Evolutionary conservation across 768 basidiomycete species (phyloP).

Genomic region (Russula olivacea): DNA sequence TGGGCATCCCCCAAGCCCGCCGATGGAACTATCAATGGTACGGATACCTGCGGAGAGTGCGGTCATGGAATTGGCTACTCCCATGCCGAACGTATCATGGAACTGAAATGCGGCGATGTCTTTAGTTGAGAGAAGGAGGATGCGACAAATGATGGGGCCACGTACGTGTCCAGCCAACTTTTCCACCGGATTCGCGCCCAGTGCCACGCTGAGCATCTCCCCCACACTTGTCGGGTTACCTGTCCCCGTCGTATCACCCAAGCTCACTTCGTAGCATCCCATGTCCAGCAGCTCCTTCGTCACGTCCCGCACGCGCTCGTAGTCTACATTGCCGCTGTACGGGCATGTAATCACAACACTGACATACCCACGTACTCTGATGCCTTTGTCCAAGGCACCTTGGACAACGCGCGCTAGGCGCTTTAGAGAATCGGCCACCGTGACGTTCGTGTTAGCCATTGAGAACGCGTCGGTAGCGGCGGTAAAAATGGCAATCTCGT

Average conservation of each 20-base stretch:
- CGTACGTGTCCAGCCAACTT: slow-evolving; percentile 70
- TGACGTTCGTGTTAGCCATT: slow-evolving; percentile 77
- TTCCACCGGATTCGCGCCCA: slow-evolving; percentile 51
- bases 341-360: slow-evolving; percentile 83
- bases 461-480: slow-evolving; percentile 85
- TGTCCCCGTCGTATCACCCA: slow-evolving; percentile 89
- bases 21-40: slow-evolving; percentile 79
- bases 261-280: slow-evolving; percentile 91
- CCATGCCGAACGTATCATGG: slow-evolving; percentile 88
- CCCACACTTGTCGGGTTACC: slow-evolving; percentile 68
- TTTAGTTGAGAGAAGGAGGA: not conserved
- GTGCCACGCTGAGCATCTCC: slow-evolving; percentile 65
- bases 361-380: slow-evolving; percentile 80
- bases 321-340: slow-evolving; percentile 73
- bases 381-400: slow-evolving; percentile 50
- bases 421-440: slow-evolving; percentile 62
- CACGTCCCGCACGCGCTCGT: slow-evolving; percentile 58
- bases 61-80: slow-evolving; percentile 66
- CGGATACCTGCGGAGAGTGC: slow-evolving; percentile 70
- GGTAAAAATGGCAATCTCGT: slow-evolving; percentile 87
- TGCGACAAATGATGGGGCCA: slow-evolving; percentile 1
- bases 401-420: slow-evolving; percentile 56
- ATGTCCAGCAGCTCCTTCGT: slow-evolving; percentile 69
- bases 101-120: slow-evolving; percentile 44
- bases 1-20: slow-evolving; percentile 91